A percentile compares a stretch with the other conserved stretches of the same genome.
Evolutionary conservation across 2,329 filamentous ascomycete genomes (phyloP).

Genomic region (Leptographium flavum): DNA sequence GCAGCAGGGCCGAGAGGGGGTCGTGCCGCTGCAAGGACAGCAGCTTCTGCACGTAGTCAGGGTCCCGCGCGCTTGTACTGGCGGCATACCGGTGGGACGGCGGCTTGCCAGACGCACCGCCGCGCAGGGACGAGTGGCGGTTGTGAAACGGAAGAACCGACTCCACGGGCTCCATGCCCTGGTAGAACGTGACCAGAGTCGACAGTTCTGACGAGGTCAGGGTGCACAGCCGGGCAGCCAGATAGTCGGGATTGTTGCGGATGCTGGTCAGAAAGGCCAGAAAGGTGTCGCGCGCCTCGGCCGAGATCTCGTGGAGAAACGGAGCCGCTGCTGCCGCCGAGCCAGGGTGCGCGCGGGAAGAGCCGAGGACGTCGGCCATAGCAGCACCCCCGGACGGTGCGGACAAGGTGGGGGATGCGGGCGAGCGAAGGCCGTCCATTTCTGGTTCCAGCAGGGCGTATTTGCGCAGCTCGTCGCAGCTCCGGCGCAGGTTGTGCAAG

Average conservation of each 20-base stretch:
- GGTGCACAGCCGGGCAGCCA: conserved; percentile 67
- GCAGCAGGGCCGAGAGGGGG: conserved; percentile 68
- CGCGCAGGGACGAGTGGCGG: conserved; percentile 28
- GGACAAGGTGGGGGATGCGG: conserved; percentile 30
- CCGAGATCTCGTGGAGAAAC: conserved; percentile 60
- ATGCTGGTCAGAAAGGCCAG: conserved; percentile 69
- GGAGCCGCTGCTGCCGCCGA: conserved; percentile 32
- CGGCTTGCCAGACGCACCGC: conserved; percentile 14
- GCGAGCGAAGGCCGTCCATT: conserved; percentile 46
- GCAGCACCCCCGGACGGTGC: conserved; percentile 16
- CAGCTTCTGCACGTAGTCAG: conserved; percentile 58
- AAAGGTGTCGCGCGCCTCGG: conserved; percentile 59
- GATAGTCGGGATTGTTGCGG: conserved; percentile 73
- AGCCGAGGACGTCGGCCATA: neutral
- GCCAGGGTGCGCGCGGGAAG: conserved; percentile 15
- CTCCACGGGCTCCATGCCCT: conserved; percentile 66
- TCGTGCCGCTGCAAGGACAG: conserved; percentile 83
- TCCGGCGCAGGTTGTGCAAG: conserved; percentile 64
- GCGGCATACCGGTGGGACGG: neutral
- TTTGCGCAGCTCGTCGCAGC: conserved; percentile 57
- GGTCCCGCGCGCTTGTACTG: conserved; percentile 2
- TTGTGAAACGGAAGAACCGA: conserved; percentile 62
- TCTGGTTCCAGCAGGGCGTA: conserved; percentile 61
- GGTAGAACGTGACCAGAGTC: conserved; percentile 63
- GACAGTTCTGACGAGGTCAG: conserved; percentile 65